phyloP scores from a whole-genome alignment of 192 early-diverging fungal genomes.

The Podila horticola region DNA sequence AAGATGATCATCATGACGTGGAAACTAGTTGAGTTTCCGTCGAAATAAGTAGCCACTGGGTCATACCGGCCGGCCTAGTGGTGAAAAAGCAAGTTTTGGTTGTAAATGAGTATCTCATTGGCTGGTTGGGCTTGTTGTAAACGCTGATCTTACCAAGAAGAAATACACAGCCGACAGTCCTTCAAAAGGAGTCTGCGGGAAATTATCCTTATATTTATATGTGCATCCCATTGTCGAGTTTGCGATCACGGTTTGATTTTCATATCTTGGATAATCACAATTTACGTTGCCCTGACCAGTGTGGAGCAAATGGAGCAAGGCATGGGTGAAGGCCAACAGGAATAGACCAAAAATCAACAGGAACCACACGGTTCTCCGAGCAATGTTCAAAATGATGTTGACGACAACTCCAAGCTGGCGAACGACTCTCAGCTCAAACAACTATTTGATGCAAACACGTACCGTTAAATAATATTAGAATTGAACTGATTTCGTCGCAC shows the following conservation, averaged over 20 bases:
- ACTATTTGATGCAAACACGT: background rate
- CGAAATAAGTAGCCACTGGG: constrained; percentile 1
- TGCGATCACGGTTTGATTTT: too few species aligned
- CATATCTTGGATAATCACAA: background rate
- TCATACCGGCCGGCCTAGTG: constrained; percentile 44
- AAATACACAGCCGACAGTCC: constrained; percentile 34
- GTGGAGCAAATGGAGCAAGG: constrained; percentile 30
- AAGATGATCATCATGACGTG: constrained; percentile 49
- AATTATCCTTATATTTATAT: background rate
- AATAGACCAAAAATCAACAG: constrained; percentile 33
- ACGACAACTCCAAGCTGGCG: constrained; percentile 38
- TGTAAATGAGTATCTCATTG: background rate
- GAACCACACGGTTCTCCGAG: constrained; percentile 30
- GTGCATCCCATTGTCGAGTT: background rate
- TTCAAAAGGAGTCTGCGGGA: background rate
- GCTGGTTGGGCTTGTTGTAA: background rate
- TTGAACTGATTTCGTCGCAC: too few species aligned
- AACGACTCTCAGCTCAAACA: constrained; percentile 41
- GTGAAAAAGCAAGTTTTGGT: background rate
- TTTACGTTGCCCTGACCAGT: background rate
- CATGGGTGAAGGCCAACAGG: constrained; percentile 39
- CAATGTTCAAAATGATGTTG: constrained; percentile 45
- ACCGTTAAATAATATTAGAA: background rate
- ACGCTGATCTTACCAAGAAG: constrained; percentile 23
- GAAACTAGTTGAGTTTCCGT: constrained; percentile 3